Evolutionary conservation across 148 eudicot genomes (phyloP).

Genomic region (Rhododendron simsii): DNA sequence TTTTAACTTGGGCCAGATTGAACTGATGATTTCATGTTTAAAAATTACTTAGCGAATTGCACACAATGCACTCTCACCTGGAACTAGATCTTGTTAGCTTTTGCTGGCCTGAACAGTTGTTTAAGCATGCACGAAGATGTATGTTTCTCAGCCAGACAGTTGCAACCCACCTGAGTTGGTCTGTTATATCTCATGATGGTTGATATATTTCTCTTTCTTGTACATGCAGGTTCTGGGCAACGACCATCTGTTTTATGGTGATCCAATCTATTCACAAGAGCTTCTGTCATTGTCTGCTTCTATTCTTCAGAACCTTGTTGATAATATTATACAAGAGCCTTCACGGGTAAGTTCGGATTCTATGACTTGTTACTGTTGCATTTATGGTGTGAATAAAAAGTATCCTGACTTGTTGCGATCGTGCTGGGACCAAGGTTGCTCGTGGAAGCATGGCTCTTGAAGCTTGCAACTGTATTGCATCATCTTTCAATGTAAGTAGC

Average conservation of each 20-base stretch:
- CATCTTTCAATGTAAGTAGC: conserved; percentile 42
- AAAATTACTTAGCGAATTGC: not conserved
- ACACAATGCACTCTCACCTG: not conserved
- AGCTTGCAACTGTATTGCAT: conserved; percentile 63
- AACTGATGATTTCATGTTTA: not conserved
- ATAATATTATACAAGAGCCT: conserved; percentile 46
- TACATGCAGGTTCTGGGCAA: conserved; percentile 45
- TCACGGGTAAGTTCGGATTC: conserved; percentile 33
- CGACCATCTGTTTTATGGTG: conserved; percentile 39
- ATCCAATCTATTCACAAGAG: conserved; percentile 41
- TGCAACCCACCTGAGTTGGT: not conserved
- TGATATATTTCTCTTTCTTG: not conserved
- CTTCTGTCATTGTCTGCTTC: conserved; percentile 41
- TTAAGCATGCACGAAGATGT: not conserved
- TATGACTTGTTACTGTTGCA: conserved; percentile 6
- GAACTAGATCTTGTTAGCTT: not conserved
- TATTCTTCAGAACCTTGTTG: conserved; percentile 32
- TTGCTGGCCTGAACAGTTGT: not conserved
- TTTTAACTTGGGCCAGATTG: not conserved
- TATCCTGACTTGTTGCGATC: conserved; percentile 10
- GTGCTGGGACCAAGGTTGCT: conserved; percentile 32
- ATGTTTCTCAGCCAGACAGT: not conserved
- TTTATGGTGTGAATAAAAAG: not conserved
- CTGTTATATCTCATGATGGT: not conserved
- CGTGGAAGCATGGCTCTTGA: conserved; percentile 80